Evolutionary conservation across 2,329 filamentous ascomycete species (phyloP).

Genomic region (Cladosporium sp.): DNA sequence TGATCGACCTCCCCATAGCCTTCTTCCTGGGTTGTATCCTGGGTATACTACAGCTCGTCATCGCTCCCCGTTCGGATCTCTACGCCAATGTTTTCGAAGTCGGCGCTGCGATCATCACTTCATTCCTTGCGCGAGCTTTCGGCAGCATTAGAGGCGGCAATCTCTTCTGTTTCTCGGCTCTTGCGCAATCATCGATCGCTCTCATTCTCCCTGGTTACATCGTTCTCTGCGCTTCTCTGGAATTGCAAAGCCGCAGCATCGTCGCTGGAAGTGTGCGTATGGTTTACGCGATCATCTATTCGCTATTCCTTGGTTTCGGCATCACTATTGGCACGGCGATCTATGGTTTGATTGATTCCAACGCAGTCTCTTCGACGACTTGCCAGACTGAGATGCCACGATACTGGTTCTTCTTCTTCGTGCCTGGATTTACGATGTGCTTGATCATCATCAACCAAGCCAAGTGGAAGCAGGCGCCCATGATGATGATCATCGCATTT

Average conservation of each 20-base stretch:
- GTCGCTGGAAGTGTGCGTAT: slow-evolving; percentile 50
- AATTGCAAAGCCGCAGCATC: slow-evolving; percentile 46
- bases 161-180: slow-evolving; percentile 49
- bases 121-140: slow-evolving; percentile 46
- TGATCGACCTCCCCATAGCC: slow-evolving; percentile 72
- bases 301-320: slow-evolving; percentile 49
- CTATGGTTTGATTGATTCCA: slow-evolving; percentile 45
- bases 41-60: slow-evolving; percentile 68
- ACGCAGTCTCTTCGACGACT: slow-evolving; percentile 41
- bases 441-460: slow-evolving; percentile 77
- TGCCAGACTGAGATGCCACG: slow-evolving; percentile 47
- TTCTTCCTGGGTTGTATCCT: slow-evolving; percentile 73
- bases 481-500: slow-evolving; percentile 71
- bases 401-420: slow-evolving; percentile 64
- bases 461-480: slow-evolving; percentile 71
- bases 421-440: slow-evolving; percentile 68
- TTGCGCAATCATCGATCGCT: slow-evolving; percentile 48
- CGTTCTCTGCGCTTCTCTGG: slow-evolving; percentile 47
- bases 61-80: slow-evolving; percentile 69
- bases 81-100: slow-evolving; percentile 55
- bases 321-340: slow-evolving; percentile 49
- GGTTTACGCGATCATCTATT: slow-evolving; percentile 52
- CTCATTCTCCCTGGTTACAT: slow-evolving; percentile 49
- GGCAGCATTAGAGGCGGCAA: slow-evolving; percentile 42
- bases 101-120: slow-evolving; percentile 45